Evolutionary conservation across 2,329 filamentous ascomycete species (phyloP).

Genomic region (Microdochium bolleyi): DNA sequence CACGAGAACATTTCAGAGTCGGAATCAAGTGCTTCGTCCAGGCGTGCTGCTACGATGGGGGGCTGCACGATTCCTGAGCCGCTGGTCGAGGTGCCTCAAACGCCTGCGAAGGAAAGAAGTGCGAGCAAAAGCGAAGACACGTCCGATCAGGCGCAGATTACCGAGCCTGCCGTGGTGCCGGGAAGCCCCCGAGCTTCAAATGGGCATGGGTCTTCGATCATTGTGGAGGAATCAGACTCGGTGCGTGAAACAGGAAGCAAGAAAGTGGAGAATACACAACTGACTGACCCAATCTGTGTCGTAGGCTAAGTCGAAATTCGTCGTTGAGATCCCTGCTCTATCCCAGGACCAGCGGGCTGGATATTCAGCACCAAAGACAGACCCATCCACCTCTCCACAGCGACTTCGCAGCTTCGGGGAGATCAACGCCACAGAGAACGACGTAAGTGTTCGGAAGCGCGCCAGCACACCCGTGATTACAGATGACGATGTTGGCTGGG

Average conservation of each 20-base stretch:
- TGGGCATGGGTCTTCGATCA: not conserved
- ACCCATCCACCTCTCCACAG: not conserved
- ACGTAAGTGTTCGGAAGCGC: not conserved
- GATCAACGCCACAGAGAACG: conserved; percentile 7
- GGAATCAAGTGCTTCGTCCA: conserved; percentile 4
- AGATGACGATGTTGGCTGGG: conserved; percentile 7
- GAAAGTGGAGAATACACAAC: not conserved
- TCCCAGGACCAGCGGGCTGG: conserved; percentile 4
- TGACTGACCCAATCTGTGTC: not conserved
- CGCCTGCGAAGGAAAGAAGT: not conserved
- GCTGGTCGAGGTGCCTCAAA: not conserved
- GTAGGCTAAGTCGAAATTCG: conserved; percentile 2
- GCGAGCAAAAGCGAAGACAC: too few relatives aligned
- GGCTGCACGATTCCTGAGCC: too few relatives aligned
- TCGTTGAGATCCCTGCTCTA: conserved; percentile 8
- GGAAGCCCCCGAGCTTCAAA: not conserved
- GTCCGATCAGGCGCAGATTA: too few relatives aligned
- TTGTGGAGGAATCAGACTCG: not conserved
- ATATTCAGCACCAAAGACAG: conserved; percentile 1
- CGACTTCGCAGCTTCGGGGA: conserved; percentile 9
- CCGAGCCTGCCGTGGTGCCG: not conserved
- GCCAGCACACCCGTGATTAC: not conserved
- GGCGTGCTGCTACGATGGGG: not conserved
- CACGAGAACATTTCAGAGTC: conserved; percentile 4
- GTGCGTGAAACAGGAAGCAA: not conserved